Conservation (phyloP, 2,329 filamentous ascomycete species). For the Pestalotiopsis sp. region DNA sequence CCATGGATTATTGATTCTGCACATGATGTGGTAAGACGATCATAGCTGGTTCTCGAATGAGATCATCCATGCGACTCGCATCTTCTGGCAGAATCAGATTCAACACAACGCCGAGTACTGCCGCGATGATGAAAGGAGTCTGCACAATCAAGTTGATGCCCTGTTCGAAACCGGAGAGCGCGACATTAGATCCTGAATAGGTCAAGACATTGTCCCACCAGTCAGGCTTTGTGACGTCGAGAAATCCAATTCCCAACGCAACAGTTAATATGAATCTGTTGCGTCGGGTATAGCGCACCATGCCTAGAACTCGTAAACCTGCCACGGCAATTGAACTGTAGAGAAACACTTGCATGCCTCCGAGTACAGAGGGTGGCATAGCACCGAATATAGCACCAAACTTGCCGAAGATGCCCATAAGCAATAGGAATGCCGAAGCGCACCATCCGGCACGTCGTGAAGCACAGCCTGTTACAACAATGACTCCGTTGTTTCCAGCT, state of each 20-base stretch:
- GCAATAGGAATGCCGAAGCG: constrained; percentile 65
- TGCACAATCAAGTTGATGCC: constrained; percentile 42
- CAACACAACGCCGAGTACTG: constrained; percentile 43
- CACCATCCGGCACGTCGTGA: constrained; percentile 70
- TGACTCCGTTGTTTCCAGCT: constrained; percentile 72
- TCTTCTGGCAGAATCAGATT: constrained; percentile 41
- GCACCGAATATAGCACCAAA: constrained; percentile 70
- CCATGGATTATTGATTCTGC: background rate
- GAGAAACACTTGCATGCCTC: constrained; percentile 63
- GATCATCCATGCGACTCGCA: constrained; percentile 29
- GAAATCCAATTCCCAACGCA: constrained; percentile 61
- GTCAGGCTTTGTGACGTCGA: constrained; percentile 42
- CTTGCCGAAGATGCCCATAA: constrained; percentile 74
- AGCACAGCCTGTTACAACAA: constrained; percentile 68
- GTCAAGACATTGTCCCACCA: constrained; percentile 41
- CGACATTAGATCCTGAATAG: constrained; percentile 37
- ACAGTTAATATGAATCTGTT: constrained; percentile 70
- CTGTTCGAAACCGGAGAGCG: constrained; percentile 41
- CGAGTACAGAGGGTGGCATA: constrained; percentile 57
- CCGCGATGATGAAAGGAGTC: constrained; percentile 44
- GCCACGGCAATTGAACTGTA: constrained; percentile 68
- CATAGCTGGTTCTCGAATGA: constrained; percentile 21
- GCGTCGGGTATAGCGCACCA: constrained; percentile 64
- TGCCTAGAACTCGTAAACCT: constrained; percentile 67
- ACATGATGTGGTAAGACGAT: constrained; percentile 1